phyloP scores from a whole-genome alignment of 2,329 filamentous ascomycete genomes.

The Corinectria fuckeliana region DNA sequence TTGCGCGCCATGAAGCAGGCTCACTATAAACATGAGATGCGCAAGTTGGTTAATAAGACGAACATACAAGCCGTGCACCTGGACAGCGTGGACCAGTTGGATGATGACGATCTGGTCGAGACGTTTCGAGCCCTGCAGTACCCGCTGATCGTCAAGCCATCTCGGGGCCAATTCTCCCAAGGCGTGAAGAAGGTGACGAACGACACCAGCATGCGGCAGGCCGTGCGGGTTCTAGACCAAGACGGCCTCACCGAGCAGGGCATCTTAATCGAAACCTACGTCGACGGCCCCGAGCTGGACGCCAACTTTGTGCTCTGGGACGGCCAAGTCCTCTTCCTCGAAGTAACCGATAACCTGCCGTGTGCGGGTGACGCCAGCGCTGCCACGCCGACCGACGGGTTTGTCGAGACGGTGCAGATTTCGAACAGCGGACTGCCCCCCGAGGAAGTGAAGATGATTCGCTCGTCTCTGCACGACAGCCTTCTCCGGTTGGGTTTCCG shows the following conservation, averaged over 20 bases:
- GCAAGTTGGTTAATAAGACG: no score
- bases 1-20: no score
- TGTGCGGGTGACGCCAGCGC: slow-evolving; percentile 21
- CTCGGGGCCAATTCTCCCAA: no score
- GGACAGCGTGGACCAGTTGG: no score
- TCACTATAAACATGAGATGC: no score
- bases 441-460: slow-evolving; percentile 16
- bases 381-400: background rate
- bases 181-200: no score
- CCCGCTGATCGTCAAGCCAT: no score
- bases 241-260: background rate
- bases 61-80: no score
- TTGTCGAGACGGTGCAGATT: slow-evolving; percentile 11
- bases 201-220: no score
- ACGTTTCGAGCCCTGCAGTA: no score
- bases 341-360: slow-evolving; percentile 28
- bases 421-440: slow-evolving; percentile 18
- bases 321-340: slow-evolving; percentile 30
- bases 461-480: slow-evolving; percentile 10
- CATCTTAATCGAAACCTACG: slow-evolving; percentile 28
- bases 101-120: no score
- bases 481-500: slow-evolving; percentile 17
- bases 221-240: no score
- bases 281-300: slow-evolving; percentile 31
- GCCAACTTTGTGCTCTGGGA: slow-evolving; percentile 30